Conservation (phyloP, 192 early-diverging fungal species). For the Backusella australiensis region DNA sequence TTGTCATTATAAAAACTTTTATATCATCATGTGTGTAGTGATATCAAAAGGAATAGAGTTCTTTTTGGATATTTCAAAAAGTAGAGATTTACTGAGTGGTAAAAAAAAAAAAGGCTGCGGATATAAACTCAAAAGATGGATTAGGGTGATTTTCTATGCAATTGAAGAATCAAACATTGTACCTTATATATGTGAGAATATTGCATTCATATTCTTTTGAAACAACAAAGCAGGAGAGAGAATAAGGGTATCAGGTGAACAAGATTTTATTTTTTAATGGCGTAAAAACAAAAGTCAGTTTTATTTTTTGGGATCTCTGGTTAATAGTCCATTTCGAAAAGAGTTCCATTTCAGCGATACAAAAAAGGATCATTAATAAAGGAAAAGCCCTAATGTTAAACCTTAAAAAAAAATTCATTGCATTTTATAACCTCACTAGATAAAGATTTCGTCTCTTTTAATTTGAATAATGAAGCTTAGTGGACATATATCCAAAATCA, state of each 20-base stretch:
- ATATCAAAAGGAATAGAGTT: not conserved
- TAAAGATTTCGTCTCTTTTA: not conserved
- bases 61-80: not conserved
- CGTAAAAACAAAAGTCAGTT: not conserved
- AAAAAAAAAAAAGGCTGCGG: not conserved
- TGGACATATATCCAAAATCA: not conserved
- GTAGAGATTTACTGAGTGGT: not conserved
- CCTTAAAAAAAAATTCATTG: not conserved
- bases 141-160: too few relatives aligned
- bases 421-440: constrained; percentile 5
- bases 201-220: not conserved
- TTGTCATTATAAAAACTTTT: not conserved
- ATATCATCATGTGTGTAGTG: not conserved
- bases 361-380: not conserved
- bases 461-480: not conserved
- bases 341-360: not conserved
- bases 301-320: too few relatives aligned
- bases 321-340: not conserved
- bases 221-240: not conserved
- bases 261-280: not conserved
- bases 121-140: too few relatives aligned
- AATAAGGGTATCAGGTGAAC: not conserved
- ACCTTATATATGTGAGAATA: not conserved
- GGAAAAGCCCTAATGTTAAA: not conserved
- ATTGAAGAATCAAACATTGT: not conserved